Evolutionary conservation across 169 alveolate genomes (phyloP), one percentile per base, ranked within the genome.

Genomic region (Cryptosporidium sp.): DNA sequence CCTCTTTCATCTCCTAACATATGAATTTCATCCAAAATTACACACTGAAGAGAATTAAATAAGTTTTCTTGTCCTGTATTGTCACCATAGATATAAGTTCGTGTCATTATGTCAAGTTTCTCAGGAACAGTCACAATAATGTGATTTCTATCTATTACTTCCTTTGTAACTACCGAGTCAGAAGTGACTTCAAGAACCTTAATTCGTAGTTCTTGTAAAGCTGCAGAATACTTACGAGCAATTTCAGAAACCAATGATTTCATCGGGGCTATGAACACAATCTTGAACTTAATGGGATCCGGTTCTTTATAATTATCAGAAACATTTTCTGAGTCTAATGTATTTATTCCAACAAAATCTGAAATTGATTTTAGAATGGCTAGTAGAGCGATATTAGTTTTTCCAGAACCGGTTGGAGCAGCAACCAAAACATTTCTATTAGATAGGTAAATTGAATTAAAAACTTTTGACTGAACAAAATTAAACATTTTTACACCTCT

Each of bases 341-440:
- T 67, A 45, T 26, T 18, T 58, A 65, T 41, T 21, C 75, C 80
- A 9, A 41, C 6, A 84, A 93, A 91, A 92, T 43, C 86, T 43
- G 92, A 89, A 26, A 98, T 91, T 84, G 96, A 98, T 85, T 97
- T 96, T 65, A 99, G 92, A 52, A 98, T 98, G 39, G 99, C 95
- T 70, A 99, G 94, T 91, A 99, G 92, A 59, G 99, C 99, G 58
- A 99, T 98, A 93, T 99, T 99, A 12, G 99, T 99, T 94, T 99
- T 99, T 23, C 99, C 99, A 9, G 99, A 99, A 6, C 99, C 99
- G 1, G 99, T 99, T 18, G 99, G 99, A 18, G 99, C 99, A 84
- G 99, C 98, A 6, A 99, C 96, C 43, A 99, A 93, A 96, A 99
- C 85, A 93, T 99, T 99, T 91, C 98, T 99, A 84, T 96, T 96